Evolutionary conservation across 768 basidiomycete species (phyloP), one percentile per base, ranked within the genome.

Genomic region (Lactarius hatsudake): DNA sequence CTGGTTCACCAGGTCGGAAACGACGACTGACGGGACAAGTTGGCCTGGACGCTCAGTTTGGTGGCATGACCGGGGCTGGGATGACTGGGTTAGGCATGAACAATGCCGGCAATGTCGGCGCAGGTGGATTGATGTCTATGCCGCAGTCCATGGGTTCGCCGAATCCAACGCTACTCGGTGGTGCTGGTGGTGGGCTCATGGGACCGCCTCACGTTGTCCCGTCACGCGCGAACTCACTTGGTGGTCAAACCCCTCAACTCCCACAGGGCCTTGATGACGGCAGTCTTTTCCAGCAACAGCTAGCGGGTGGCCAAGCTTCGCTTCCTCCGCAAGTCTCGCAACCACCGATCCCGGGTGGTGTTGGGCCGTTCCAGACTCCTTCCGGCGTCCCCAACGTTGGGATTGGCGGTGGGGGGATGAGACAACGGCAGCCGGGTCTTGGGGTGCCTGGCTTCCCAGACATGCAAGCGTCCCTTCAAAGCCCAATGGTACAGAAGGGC

Each of bases 131-230:
- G 20, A 64, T 63, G 63, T 18, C 51, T 17, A 40, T 64, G 42
- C 54, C 56, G 2, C 62, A 64, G 36, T 38, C 67, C 2, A 68
- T 76, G 54, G 72, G 71, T 30, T 68, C 70, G 3, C 69, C 69
- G 2, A 72, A 72, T 5, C 72, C 71, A 28, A 66, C 75, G 56
- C 69, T 76, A 30, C 67, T 74, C 69, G 75, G 74, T n/a, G 75
- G 73, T 23, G 73, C 75, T 13, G 72, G 71, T 2, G 75, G 75
- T 38, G 74, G 78, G 28, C 64, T 79, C 54, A 81, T 80, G 80
- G 78, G 79, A 13, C 80, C 79, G 5, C 80, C 80, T 45, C 71
- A 62, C 45, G 65, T 63, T 36, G 69, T 64, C 62, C 78, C 64
- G 67, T 72, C 45, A 70, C 76, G 59, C 64, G 69, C 32, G 67